Base-by-base conservation (phyloP, 345 rosid species). In the Dovyalis caffra region DNA sequence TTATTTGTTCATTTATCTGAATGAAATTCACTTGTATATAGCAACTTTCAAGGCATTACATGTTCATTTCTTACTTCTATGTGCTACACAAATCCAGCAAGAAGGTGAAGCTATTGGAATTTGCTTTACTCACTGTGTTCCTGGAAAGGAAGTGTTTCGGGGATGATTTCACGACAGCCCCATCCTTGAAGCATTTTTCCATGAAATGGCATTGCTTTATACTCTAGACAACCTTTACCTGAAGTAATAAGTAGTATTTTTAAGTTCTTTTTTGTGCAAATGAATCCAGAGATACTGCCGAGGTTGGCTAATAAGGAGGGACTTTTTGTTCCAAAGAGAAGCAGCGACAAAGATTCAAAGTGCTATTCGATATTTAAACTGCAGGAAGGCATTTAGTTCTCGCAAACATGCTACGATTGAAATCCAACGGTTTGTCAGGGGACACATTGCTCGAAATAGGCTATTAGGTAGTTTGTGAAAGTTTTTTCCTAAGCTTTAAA, bases 271-370 rank as follows among this genome's bases (percentile, higher is more conserved):
- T 75, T 76, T 70, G 62, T 45, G 57, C 45, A 66, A 66, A 53
- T 63, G 62, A 69, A 43, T 84, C 62, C 83, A 94, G 94, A 86
- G 87, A 80, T 69, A 72, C 64, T 86, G 77, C 74, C 92, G 89
- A 67, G 88, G 90, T 76, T 86, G 91, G 92, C 66, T 91, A 79
- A 84, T 49, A 64, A 90, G 92, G 74, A 91, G 78, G 80, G 79
- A 77, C 23, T 83, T 82, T 76, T 65, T 84, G 45, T 53, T 84
- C 49, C 83, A 65, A 71, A 84, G 73, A 80, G 82, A 83, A 75
- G 90, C 95, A 73, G 86, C 56, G 0, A 76, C 81, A 60, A 80
- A 79, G 70, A 88, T 95, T 66, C 99, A 95, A 76, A 87, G 85
- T 73, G 81, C 81, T 71, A 66, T 88, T 62, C 80, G 91, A 25